Evolutionary conservation across 768 basidiomycete genomes (phyloP), one percentile per base, ranked within the genome.

Genomic region (Hygrophorus russula): DNA sequence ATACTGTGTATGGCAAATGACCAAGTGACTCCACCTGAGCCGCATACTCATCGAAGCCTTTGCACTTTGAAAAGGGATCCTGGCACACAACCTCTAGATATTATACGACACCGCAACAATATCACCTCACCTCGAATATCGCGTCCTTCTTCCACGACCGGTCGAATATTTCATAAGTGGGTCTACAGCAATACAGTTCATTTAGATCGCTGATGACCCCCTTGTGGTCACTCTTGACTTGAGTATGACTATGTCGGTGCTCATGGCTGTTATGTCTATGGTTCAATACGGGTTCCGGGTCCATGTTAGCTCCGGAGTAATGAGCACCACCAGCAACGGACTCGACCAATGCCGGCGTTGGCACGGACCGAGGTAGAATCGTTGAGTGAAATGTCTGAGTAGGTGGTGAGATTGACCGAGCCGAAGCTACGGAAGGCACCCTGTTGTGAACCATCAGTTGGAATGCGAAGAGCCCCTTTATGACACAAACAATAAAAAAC

Each of bases 311-410:
- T 4, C 78, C 78, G 4, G 75, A 71, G 51, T 80, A 82, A 50
- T 81, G 79, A 0, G 79, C 76, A 12, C 68, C 79, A 33, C 76
- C 70, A 1, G 75, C 75, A 3, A 77, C 73, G 0, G 76, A 77
- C 49, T 73, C 69, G 29, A 78, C 63, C 7, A 80, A 58, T 2
- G 70, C 66, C 14, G 73, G 62, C 0, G 73, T 71, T 1, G 73
- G 76, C 1, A 78, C 50, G 13, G 63, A 56, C 42, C 55, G 54
- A 10, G 67, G 65, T 5, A 76, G 42, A 15, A 67, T 54, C 17
- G 61, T 60, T 2, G 65, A 60, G 48, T 78, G 75, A 54, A 68
- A 70, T 7, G 63, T 75, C 31, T 64, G 56, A 5, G 69, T 57
- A 1, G 76, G 71, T 5, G 62, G 60, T 33, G 64, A 62, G 24